These are phyloP conservation scores for Mucor piriformis DNA, from an alignment of 371 early-diverging fungal species.

Conservation along the genomic window DNA sequence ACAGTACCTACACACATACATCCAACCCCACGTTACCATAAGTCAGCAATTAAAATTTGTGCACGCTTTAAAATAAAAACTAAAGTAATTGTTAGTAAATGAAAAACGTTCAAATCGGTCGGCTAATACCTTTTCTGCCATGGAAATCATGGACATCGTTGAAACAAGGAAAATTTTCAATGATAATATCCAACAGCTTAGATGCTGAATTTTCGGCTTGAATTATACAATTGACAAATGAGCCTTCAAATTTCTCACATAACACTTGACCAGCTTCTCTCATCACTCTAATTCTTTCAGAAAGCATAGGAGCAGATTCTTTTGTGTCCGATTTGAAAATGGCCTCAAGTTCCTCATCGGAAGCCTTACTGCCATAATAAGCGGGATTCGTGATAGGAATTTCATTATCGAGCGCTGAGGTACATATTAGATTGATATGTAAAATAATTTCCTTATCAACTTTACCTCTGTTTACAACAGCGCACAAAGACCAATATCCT, in stretches of 20 bases:
- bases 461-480: constrained; percentile 76
- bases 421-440: neutral
- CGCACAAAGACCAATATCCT: constrained; percentile 90
- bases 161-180: constrained; percentile 71
- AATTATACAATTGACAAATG: constrained; percentile 64
- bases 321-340: constrained; percentile 71
- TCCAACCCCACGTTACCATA: constrained; percentile 76
- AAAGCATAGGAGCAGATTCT: constrained; percentile 67
- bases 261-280: constrained; percentile 73
- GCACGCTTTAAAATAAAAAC: constrained; percentile 83
- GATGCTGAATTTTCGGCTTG: constrained; percentile 59
- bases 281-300: constrained; percentile 66
- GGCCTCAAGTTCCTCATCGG: constrained; percentile 45
- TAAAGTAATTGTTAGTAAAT: constrained; percentile 1
- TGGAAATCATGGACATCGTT: constrained; percentile 68
- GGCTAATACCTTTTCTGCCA: constrained; percentile 55
- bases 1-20: too few relatives aligned
- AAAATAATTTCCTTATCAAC: neutral
- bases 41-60: constrained; percentile 89
- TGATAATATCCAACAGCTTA: constrained; percentile 61
- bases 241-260: constrained; percentile 70
- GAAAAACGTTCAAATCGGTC: neutral
- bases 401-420: constrained; percentile 59
- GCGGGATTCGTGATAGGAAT: constrained; percentile 65
- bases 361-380: constrained; percentile 47